Conservation (phyloP, 2,329 filamentous ascomycete genomes). For the Boeremia lycopersici region DNA sequence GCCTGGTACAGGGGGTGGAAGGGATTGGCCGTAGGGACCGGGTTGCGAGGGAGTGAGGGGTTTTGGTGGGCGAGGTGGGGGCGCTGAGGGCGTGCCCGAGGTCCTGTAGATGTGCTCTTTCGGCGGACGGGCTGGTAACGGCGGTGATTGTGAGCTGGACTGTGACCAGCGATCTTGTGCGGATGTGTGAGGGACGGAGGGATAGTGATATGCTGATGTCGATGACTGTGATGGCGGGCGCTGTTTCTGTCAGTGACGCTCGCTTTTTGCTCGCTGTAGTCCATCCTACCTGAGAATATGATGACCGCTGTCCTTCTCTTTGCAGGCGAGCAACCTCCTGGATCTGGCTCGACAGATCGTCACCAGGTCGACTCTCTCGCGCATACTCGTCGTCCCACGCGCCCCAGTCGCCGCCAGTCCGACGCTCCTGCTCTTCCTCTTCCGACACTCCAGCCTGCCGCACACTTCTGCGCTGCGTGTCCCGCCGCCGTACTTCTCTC, state of each 20-base stretch:
- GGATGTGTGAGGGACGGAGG: constrained; percentile 51
- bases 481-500: constrained; percentile 28
- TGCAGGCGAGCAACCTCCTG: constrained; percentile 55
- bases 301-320: constrained; percentile 29
- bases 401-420: constrained; percentile 60
- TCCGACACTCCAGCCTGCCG: constrained; percentile 30
- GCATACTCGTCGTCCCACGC: constrained; percentile 60
- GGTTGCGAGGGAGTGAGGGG: constrained; percentile 26
- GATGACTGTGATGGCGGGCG: constrained; percentile 33
- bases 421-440: constrained; percentile 49
- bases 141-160: constrained; percentile 16
- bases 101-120: constrained; percentile 37
- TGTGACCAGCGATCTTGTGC: constrained; percentile 43
- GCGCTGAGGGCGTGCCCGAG: constrained; percentile 29
- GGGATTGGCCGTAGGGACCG: constrained; percentile 23
- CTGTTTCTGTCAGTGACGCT: constrained; percentile 25
- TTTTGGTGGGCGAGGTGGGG: constrained; percentile 40
- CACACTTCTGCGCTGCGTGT: constrained; percentile 37
- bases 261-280: neutral
- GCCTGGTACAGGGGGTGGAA: constrained; percentile 39
- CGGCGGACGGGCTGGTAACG: constrained; percentile 49
- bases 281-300: constrained; percentile 33
- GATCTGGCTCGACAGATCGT: constrained; percentile 60
- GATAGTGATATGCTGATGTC: constrained; percentile 51
- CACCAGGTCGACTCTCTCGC: constrained; percentile 51